phyloP scores from a whole-genome alignment of 345 rosid species.

The Rhodamnia argentea region DNA sequence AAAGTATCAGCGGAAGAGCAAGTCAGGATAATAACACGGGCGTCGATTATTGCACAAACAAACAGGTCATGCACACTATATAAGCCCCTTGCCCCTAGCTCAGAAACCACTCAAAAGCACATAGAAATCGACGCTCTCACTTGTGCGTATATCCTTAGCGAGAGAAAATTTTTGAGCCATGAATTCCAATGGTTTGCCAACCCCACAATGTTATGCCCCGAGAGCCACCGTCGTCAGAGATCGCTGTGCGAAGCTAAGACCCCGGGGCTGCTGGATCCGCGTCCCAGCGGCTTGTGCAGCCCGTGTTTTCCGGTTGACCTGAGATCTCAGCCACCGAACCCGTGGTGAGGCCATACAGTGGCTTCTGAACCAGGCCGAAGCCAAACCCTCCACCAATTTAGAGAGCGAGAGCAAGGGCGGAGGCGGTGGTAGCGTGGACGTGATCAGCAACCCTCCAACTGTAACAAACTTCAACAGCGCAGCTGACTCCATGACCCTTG shows the following conservation, averaged over 20 bases:
- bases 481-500: not conserved
- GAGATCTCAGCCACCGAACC: constrained; percentile 11
- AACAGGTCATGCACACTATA: not conserved
- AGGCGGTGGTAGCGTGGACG: not conserved
- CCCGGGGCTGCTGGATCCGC: constrained; percentile 9
- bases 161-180: not conserved
- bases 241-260: constrained; percentile 15
- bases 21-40: not conserved
- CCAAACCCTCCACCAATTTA: not conserved
- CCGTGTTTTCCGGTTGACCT: constrained; percentile 15
- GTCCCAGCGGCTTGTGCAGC: constrained; percentile 4
- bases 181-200: not conserved
- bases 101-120: not conserved
- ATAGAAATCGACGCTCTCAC: not conserved
- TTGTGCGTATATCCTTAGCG: not conserved
- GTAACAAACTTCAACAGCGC: not conserved
- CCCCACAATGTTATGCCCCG: not conserved
- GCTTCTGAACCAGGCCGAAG: constrained; percentile 16
- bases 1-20: accelerated
- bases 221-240: not conserved
- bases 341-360: constrained; percentile 22
- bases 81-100: not conserved
- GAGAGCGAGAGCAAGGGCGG: not conserved
- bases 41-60: not conserved
- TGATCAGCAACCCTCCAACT: not conserved